A percentile compares a stretch with the other conserved stretches of the same genome.
phyloP scores from a whole-genome alignment of 1,139 yeast species.

The Arxiozyma bovina region DNA sequence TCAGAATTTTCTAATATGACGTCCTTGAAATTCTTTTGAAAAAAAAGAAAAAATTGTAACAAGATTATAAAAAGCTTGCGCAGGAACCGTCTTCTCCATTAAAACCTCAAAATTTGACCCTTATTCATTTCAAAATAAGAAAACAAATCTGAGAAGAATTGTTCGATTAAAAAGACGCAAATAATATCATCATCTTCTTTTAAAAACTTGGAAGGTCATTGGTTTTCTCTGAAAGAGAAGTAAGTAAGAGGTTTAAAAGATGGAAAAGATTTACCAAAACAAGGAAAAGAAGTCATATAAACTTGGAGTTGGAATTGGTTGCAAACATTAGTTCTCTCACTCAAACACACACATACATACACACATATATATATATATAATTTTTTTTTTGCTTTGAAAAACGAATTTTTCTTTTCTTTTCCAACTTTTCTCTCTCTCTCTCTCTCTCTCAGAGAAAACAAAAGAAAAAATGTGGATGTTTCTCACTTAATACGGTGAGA shows the following conservation, averaged over 20 bases:
- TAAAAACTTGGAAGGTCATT: constrained; percentile 33
- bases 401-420: too few species aligned
- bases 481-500: too few species aligned
- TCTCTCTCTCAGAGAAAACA: too few species aligned
- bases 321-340: neutral
- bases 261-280: neutral
- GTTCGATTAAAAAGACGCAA: constrained; percentile 30
- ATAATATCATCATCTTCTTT: constrained; percentile 32
- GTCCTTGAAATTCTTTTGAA: constrained; percentile 27
- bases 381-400: neutral
- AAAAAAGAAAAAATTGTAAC: constrained; percentile 30
- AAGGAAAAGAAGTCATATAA: neutral
- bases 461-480: too few species aligned
- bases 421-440: too few species aligned
- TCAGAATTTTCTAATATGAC: constrained; percentile 31
- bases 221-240: constrained; percentile 11
- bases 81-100: constrained; percentile 33
- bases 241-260: neutral
- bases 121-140: neutral
- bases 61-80: constrained; percentile 30
- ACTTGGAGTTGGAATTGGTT: too few species aligned
- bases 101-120: constrained; percentile 25
- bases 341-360: too few species aligned
- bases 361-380: neutral
- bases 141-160: constrained; percentile 25